These are phyloP conservation scores for Tylopilus sp. DNA, from an alignment of 1,284 basidiomycete species.

Conservation along the genomic window DNA sequence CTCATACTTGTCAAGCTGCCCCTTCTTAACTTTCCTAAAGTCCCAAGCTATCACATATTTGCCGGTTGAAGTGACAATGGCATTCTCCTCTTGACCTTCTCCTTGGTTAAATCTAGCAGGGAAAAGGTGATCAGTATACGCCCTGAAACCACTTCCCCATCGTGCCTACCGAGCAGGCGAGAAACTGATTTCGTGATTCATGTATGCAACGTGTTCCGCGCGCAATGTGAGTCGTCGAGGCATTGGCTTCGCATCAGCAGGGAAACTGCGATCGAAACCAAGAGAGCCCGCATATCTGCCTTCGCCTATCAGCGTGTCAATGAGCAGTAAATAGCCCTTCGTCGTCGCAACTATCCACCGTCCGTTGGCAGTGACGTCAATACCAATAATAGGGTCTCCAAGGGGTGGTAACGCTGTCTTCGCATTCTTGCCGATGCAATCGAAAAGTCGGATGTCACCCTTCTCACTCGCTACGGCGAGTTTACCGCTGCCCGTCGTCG, in stretches of 20 bases:
- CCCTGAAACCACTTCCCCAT: neutral
- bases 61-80: constrained; percentile 96
- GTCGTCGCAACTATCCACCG: constrained; percentile 97
- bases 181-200: constrained; percentile 87
- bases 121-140: neutral
- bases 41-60: constrained; percentile 95
- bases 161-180: constrained; percentile 78
- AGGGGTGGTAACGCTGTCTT: constrained; percentile 97
- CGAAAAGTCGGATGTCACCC: constrained; percentile 95
- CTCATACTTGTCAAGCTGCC: constrained; percentile 86
- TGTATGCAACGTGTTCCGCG: constrained; percentile 92
- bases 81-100: constrained; percentile 84
- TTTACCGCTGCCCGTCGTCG: constrained; percentile 84
- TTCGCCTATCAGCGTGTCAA: constrained; percentile 93
- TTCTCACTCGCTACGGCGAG: constrained; percentile 95
- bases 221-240: constrained; percentile 87
- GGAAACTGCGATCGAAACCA: constrained; percentile 96
- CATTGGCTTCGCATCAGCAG: constrained; percentile 89
- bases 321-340: constrained; percentile 90
- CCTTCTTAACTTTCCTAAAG: constrained; percentile 92
- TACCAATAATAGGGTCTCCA: constrained; percentile 91
- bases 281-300: constrained; percentile 83
- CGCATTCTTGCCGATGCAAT: constrained; percentile 96
- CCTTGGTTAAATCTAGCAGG: constrained; percentile 84
- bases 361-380: constrained; percentile 93